Evolutionary conservation across 495 filamentous ascomycete genomes (phyloP).

Genomic region (Cenococcum geophilum): DNA sequence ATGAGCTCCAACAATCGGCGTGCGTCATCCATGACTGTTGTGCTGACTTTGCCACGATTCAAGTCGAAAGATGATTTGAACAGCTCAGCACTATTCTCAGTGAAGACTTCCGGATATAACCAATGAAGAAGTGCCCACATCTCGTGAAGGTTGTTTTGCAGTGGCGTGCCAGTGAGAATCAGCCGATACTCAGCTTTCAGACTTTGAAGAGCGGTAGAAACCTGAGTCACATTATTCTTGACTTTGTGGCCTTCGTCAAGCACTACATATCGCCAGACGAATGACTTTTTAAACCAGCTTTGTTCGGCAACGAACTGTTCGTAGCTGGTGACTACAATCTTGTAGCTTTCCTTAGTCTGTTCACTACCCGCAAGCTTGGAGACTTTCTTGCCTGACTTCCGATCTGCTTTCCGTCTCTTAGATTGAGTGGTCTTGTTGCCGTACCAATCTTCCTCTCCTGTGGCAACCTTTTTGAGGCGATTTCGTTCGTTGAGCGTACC

Average conservation of each 20-base stretch:
- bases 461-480: conserved; percentile 46
- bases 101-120: conserved; percentile 59
- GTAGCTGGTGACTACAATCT: conserved; percentile 58
- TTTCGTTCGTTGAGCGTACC: conserved; percentile 47
- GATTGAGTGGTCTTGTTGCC: conserved; percentile 38
- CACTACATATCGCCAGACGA: conserved; percentile 53
- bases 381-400: conserved; percentile 42
- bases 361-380: conserved; percentile 54
- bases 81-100: conserved; percentile 42
- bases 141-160: conserved; percentile 60
- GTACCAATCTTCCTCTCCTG: conserved; percentile 39
- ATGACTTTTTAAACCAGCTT: conserved; percentile 53
- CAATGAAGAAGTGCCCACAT: conserved; percentile 59
- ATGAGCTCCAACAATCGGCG: conserved; percentile 51
- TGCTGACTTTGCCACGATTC: conserved; percentile 50
- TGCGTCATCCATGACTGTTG: conserved; percentile 48
- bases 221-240: conserved; percentile 50
- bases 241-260: conserved; percentile 58
- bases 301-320: conserved; percentile 54
- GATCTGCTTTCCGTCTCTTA: conserved; percentile 34
- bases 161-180: conserved; percentile 57
- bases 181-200: conserved; percentile 53
- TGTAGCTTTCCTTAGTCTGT: conserved; percentile 47
- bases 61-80: conserved; percentile 58
- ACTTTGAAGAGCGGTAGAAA: conserved; percentile 48